Conservation (phyloP, 352 stramenopile genomes). For the Pythium insidiosum region DNA sequence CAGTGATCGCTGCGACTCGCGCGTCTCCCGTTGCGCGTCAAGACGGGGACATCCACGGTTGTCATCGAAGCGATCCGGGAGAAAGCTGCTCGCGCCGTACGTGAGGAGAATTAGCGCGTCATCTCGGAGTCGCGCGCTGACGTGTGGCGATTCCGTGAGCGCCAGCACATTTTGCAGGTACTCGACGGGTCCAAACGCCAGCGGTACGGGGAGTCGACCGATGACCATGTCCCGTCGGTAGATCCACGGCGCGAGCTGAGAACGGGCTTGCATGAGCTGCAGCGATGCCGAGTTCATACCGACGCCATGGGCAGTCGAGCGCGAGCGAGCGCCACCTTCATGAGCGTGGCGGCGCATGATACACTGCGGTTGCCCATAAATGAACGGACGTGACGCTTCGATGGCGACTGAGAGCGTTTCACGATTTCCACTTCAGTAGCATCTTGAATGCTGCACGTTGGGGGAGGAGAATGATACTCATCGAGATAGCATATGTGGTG, state of each 20-base stretch:
- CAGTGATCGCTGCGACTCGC: constrained; percentile 6
- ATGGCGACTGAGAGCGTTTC: too few relatives aligned
- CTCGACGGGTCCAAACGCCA: constrained; percentile 17
- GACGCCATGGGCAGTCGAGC: too few relatives aligned
- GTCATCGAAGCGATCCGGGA: constrained; percentile 16
- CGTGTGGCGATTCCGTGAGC: constrained; percentile 6
- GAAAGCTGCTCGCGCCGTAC: constrained; percentile 30
- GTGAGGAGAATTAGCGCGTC: constrained; percentile 40
- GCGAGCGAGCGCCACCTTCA: too few relatives aligned
- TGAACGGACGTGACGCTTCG: too few relatives aligned
- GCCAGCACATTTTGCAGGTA: constrained; percentile 4
- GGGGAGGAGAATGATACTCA: too few relatives aligned
- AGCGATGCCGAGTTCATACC: too few relatives aligned
- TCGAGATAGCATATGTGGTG: too few relatives aligned
- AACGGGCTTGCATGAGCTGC: constrained; percentile 20
- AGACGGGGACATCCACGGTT: neutral
- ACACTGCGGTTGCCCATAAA: too few relatives aligned
- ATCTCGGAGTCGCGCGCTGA: constrained; percentile 19
- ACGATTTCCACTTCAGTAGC: too few relatives aligned
- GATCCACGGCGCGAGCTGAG: constrained; percentile 15
- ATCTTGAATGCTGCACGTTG: too few relatives aligned
- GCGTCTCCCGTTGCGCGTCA: constrained; percentile 4
- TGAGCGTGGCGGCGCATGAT: too few relatives aligned
- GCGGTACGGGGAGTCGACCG: constrained; percentile 11
- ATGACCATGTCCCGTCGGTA: constrained; percentile 12